Evolutionary conservation across 2,329 filamentous ascomycete genomes (phyloP), one percentile per base, ranked within the genome.

Genomic region (Colletotrichum sp.): DNA sequence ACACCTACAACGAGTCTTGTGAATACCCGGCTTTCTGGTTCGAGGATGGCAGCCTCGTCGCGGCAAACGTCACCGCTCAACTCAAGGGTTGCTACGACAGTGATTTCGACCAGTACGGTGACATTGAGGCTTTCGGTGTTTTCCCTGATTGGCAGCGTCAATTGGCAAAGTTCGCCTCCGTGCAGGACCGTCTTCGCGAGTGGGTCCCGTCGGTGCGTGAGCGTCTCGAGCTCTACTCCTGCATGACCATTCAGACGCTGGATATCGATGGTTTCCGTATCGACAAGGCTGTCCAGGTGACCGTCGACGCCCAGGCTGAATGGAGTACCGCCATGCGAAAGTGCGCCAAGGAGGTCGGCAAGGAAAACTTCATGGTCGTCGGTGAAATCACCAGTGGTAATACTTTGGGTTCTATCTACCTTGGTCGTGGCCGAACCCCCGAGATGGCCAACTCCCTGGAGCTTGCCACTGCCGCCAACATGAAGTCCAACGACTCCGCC

Each of bases 261-360:
- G 91, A 93, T 77, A 89, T 93, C 69, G 91, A 93, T 78, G 91
- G 91, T 1, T 92, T 91, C 78, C 88, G 91, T 68, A 91, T 92
- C 81, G 91, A 93, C 82, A 93, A 93, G 80, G 91, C 90, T 3
- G 88, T 90, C 18, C 91, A 92, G 70, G 87, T 90, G 15, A 92
- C 91, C 0, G 86, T 92, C 8, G 91, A 93, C 78, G 87, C 90
- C 2, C 85, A 91, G 72, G 90, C 86, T 8, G 86, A 89, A 58
- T 92, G 90, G 79, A 90, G 89, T 27, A 82, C 85, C 27, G 85
- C 86, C 11, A 88, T 92, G 78, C 85, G 91, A 43, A 82, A 87
- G 54, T 93, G 91, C 79, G 91, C 91, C 13, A 80, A 82, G 8
- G 80, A 82, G n/a, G 82, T 89, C 47, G 89, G 89, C 54, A 93